Conservation (phyloP, 345 rosid species). For the Adansonia digitata region DNA sequence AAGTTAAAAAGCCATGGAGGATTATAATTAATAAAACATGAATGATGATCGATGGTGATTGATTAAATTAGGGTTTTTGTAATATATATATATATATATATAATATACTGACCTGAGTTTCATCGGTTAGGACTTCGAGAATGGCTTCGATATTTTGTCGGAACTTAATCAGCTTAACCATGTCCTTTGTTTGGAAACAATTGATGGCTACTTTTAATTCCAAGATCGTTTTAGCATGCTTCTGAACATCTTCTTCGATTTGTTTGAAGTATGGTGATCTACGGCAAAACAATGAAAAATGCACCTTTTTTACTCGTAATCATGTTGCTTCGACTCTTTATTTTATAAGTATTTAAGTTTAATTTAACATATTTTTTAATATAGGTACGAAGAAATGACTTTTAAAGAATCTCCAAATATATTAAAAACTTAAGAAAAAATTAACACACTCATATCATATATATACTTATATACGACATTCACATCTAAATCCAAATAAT, state of each 20-base stretch:
- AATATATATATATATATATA: background rate
- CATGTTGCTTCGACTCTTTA: too few species aligned
- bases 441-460: too few species aligned
- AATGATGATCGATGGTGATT: background rate
- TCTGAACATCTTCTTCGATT: slow-evolving; percentile 59
- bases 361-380: too few species aligned
- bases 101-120: slow-evolving; percentile 56
- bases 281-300: too few species aligned
- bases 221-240: slow-evolving; percentile 30
- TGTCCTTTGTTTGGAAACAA: slow-evolving; percentile 47
- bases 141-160: slow-evolving; percentile 41
- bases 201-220: slow-evolving; percentile 38
- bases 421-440: too few species aligned
- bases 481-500: too few species aligned
- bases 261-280: slow-evolving; percentile 71
- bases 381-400: too few species aligned
- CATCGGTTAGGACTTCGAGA: slow-evolving; percentile 56
- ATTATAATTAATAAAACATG: background rate
- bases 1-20: background rate
- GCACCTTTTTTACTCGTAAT: too few species aligned
- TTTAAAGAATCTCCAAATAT: too few species aligned
- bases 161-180: slow-evolving; percentile 49
- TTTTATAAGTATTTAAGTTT: too few species aligned
- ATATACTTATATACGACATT: too few species aligned
- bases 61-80: too few species aligned